Evolutionary conservation across 768 basidiomycete genomes (phyloP).

Genomic region (Russula griseocarnosa): DNA sequence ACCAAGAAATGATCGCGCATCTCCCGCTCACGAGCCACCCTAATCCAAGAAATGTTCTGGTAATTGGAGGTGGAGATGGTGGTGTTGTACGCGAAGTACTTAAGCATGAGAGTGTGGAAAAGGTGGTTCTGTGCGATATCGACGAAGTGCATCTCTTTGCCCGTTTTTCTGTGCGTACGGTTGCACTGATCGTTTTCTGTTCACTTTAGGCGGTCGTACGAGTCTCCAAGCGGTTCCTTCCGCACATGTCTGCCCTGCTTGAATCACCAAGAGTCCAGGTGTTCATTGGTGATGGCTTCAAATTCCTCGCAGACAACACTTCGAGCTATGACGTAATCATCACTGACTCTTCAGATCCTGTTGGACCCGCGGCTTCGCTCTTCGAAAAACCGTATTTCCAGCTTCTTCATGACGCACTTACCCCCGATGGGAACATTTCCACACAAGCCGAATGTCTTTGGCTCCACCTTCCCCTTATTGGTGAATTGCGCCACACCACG

Average conservation of each 20-base stretch:
- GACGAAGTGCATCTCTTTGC: conserved; percentile 62
- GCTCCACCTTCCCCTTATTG: conserved; percentile 88
- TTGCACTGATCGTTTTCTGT: not conserved
- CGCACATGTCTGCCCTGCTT: conserved; percentile 87
- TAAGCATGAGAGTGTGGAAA: conserved; percentile 86
- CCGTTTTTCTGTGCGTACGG: not conserved
- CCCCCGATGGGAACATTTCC: conserved; percentile 87
- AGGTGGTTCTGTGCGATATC: conserved; percentile 95
- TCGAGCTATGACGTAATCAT: conserved; percentile 94
- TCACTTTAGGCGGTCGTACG: conserved; percentile 77
- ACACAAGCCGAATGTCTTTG: conserved; percentile 96
- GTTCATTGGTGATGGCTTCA: conserved; percentile 92
- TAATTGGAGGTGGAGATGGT: conserved; percentile 97
- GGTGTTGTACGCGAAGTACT: conserved; percentile 97
- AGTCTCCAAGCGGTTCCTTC: conserved; percentile 89
- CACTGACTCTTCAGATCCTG: conserved; percentile 97
- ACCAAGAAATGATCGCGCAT: conserved; percentile 99
- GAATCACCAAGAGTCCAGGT: conserved; percentile 77
- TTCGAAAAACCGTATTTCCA: conserved; percentile 98
- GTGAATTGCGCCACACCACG: conserved; percentile 64
- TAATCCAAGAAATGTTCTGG: conserved; percentile 91
- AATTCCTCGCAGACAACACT: conserved; percentile 87
- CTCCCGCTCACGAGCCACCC: conserved; percentile 95
- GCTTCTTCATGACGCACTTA: conserved; percentile 84
- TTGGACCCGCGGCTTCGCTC: conserved; percentile 89